Percentiles rank a stretch among this genome's conserved stretches.
These are phyloP conservation scores for Ophiostoma quercus DNA, from an alignment of 2,329 filamentous ascomycete species.

Conservation along the genomic window DNA sequence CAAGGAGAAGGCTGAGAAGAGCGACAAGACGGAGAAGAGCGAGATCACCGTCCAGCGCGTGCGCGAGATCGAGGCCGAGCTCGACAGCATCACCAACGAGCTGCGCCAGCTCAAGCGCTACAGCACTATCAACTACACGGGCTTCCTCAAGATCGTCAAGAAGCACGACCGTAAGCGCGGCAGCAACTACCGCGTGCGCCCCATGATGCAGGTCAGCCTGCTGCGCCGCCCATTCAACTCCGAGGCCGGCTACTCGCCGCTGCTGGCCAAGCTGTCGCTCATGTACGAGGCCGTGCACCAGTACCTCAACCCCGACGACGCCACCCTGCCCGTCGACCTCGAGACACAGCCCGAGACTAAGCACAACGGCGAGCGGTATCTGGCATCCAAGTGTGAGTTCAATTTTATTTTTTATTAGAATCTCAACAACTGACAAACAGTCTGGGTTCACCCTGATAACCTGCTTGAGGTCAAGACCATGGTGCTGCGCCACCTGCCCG, in stretches of 20 bases:
- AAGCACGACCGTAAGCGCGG: conserved; percentile 96
- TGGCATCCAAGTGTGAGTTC: conserved; percentile 73
- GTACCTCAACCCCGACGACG: conserved; percentile 56
- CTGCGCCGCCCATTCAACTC: conserved; percentile 91
- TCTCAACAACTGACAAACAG: conserved; percentile 17
- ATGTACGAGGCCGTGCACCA: conserved; percentile 95
- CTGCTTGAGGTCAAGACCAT: conserved; percentile 94
- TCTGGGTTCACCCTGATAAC: conserved; percentile 96
- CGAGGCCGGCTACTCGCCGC: conserved; percentile 78
- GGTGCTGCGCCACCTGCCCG: conserved; percentile 82
- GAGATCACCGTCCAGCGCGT: conserved; percentile 51
- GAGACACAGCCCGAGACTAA: conserved; percentile 49
- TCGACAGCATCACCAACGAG: conserved; percentile 84
- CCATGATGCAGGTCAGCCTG: conserved; percentile 84
- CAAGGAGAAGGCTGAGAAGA: conserved; percentile 29
- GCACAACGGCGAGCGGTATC: conserved; percentile 67
- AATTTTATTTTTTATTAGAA: background rate
- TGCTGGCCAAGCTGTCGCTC: conserved; percentile 84
- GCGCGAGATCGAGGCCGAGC: conserved; percentile 67
- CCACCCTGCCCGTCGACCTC: conserved; percentile 41
- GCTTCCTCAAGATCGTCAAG: conserved; percentile 96
- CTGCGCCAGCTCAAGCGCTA: conserved; percentile 92
- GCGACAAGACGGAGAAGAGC: conserved; percentile 38
- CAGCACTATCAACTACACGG: conserved; percentile 94
- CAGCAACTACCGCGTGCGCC: conserved; percentile 77